These are phyloP conservation scores for Alternaria panax DNA, from an alignment of 2,329 filamentous ascomycete genomes.

Conservation along the genomic window DNA sequence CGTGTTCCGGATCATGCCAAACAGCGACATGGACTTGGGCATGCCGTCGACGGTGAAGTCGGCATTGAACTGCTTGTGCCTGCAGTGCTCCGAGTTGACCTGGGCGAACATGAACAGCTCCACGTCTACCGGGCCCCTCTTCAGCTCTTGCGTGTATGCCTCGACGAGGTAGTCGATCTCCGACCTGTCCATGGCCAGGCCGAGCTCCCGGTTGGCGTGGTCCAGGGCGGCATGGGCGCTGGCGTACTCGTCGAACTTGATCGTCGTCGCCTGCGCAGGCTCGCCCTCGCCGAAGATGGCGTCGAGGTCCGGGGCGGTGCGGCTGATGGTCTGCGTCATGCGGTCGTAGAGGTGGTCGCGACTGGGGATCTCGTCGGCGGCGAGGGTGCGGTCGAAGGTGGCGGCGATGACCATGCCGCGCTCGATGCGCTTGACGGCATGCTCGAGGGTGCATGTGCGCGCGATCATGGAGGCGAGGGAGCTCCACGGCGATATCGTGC, in stretches of 20 bases:
- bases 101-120: conserved; percentile 99
- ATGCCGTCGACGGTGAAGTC: conserved; percentile 93
- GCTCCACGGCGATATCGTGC: conserved; percentile 93
- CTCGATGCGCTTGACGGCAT: conserved; percentile 79
- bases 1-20: conserved; percentile 96
- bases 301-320: conserved; percentile 71
- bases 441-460: conserved; percentile 83
- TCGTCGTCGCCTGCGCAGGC: conserved; percentile 71
- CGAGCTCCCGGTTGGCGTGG: conserved; percentile 82
- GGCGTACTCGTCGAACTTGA: conserved; percentile 71
- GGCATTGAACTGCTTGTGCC: conserved; percentile 94
- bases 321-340: conserved; percentile 87
- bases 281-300: conserved; percentile 79
- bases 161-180: conserved; percentile 96
- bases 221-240: conserved; percentile 76
- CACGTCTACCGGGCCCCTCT: conserved; percentile 79
- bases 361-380: conserved; percentile 63
- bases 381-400: conserved; percentile 62
- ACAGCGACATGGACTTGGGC: conserved; percentile 79
- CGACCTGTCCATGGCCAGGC: conserved; percentile 83
- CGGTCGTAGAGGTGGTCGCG: conserved; percentile 84
- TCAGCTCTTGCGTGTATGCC: conserved; percentile 72
- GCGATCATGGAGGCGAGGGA: conserved; percentile 95
- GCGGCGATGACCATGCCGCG: conserved; percentile 80
- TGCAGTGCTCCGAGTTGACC: conserved; percentile 95